These are phyloP conservation scores for Pseudophaeomoniella oleicola DNA, from an alignment of 2,329 filamentous ascomycete genomes.

Conservation along the genomic window DNA sequence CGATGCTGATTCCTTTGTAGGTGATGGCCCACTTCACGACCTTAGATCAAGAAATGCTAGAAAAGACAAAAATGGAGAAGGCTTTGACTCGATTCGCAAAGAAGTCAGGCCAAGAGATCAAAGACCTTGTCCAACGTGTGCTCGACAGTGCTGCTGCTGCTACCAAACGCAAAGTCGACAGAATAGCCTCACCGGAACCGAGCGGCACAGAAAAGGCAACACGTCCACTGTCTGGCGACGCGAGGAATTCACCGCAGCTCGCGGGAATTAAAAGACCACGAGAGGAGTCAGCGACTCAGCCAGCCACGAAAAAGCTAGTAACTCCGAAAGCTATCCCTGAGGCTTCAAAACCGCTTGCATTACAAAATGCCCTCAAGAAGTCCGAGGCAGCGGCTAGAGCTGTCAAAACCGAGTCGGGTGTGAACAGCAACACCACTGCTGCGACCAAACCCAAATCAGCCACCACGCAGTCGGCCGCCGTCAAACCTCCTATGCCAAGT, in stretches of 20 bases:
- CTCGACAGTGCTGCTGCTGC: slow-evolving; percentile 31
- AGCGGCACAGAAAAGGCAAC: slow-evolving; percentile 9
- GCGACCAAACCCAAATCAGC: slow-evolving; percentile 20
- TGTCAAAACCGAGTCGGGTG: not conserved
- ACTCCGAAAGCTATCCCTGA: slow-evolving; percentile 20
- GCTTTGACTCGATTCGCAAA: slow-evolving; percentile 42
- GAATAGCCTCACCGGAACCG: slow-evolving; percentile 20
- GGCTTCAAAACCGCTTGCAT: slow-evolving; percentile 13
- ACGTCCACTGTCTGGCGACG: slow-evolving; percentile 3
- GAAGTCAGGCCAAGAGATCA: slow-evolving; percentile 41
- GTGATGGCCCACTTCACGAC: slow-evolving; percentile 41
- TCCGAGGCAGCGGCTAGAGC: slow-evolving; percentile 7
- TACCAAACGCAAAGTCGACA: slow-evolving; percentile 27
- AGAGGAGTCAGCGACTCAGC: slow-evolving; percentile 17
- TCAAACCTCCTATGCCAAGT: slow-evolving; percentile 26
- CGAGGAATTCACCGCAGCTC: slow-evolving; percentile 6
- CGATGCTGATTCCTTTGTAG: slow-evolving; percentile 15
- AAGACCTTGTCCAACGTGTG: slow-evolving; percentile 40
- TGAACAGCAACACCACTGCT: slow-evolving; percentile 8
- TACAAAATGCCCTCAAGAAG: slow-evolving; percentile 11
- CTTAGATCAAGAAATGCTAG: slow-evolving; percentile 41
- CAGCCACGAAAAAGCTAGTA: slow-evolving; percentile 23
- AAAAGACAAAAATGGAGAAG: slow-evolving; percentile 46
- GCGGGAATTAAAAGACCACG: slow-evolving; percentile 23
- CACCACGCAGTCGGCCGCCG: slow-evolving; percentile 7